phyloP scores from a whole-genome alignment of 495 filamentous ascomycete genomes.

The Paragyromitra xinjiangensis region DNA sequence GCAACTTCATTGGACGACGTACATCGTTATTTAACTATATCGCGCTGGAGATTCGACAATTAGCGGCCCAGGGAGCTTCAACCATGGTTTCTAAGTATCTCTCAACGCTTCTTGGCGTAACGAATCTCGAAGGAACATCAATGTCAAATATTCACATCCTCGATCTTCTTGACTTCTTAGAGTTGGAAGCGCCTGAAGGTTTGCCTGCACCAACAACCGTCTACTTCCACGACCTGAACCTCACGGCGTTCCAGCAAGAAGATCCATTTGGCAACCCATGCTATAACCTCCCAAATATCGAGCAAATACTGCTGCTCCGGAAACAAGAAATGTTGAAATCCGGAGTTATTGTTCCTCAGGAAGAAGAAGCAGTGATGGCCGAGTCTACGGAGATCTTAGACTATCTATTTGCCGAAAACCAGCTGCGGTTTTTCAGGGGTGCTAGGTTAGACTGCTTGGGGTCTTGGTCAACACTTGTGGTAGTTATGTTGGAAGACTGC shows the following conservation, averaged over 20 bases:
- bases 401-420: conserved; percentile 71
- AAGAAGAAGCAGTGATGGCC: conserved; percentile 67
- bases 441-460: conserved; percentile 72
- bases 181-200: conserved; percentile 68
- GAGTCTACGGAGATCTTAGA: conserved; percentile 69
- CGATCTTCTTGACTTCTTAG: conserved; percentile 91
- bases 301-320: conserved; percentile 70
- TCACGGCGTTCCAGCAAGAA: conserved; percentile 53
- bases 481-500: conserved; percentile 78
- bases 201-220: conserved; percentile 63
- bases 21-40: conserved; percentile 82
- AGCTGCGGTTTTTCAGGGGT: conserved; percentile 66
- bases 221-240: conserved; percentile 68
- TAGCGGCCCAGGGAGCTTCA: conserved; percentile 72
- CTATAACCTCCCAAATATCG: conserved; percentile 61
- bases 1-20: conserved; percentile 77
- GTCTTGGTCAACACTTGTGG: conserved; percentile 82
- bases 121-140: conserved; percentile 69
- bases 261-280: conserved; percentile 49
- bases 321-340: conserved; percentile 57
- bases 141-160: conserved; percentile 76
- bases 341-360: conserved; percentile 62
- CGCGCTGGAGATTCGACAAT: conserved; percentile 81
- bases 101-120: conserved; percentile 78
- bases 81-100: conserved; percentile 80